Evolutionary conservation across 2,329 filamentous ascomycete species (phyloP).

Genomic region (Scolecobasidium constrictum): DNA sequence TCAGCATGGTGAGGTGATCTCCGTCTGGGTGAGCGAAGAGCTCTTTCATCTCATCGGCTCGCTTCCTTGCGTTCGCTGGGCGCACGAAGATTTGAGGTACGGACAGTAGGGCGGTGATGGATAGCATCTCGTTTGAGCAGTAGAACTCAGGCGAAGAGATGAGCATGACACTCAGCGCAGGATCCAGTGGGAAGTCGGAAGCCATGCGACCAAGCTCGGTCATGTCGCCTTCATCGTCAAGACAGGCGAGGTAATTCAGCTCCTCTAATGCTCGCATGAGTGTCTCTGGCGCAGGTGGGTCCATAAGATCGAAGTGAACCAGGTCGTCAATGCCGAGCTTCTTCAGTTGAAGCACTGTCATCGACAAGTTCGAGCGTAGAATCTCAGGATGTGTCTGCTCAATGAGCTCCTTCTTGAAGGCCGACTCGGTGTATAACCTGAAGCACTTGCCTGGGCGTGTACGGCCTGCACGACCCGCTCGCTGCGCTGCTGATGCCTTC

Average conservation of each 20-base stretch:
- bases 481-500: constrained; percentile 91
- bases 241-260: constrained; percentile 90
- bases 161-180: constrained; percentile 90
- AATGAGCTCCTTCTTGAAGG: constrained; percentile 96
- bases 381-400: constrained; percentile 97
- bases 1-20: constrained; percentile 91
- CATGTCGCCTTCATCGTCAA: constrained; percentile 92
- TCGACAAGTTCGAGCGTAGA: constrained; percentile 84
- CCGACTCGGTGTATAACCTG: constrained; percentile 85
- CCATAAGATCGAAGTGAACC: constrained; percentile 98
- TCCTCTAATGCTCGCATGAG: constrained; percentile 97
- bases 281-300: constrained; percentile 93
- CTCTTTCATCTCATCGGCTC: constrained; percentile 94
- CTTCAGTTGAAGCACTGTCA: constrained; percentile 91
- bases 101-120: constrained; percentile 84
- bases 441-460: constrained; percentile 98
- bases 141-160: constrained; percentile 97
- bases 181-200: constrained; percentile 92
- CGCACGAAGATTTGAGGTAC: constrained; percentile 91
- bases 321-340: constrained; percentile 93
- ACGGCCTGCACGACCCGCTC: constrained; percentile 98
- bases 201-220: constrained; percentile 77
- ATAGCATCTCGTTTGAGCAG: constrained; percentile 96
- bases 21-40: constrained; percentile 88
- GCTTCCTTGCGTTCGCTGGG: constrained; percentile 73